These are phyloP conservation scores for Lactarius deliciosus DNA, from an alignment of 768 basidiomycete species.

Conservation along the genomic window DNA sequence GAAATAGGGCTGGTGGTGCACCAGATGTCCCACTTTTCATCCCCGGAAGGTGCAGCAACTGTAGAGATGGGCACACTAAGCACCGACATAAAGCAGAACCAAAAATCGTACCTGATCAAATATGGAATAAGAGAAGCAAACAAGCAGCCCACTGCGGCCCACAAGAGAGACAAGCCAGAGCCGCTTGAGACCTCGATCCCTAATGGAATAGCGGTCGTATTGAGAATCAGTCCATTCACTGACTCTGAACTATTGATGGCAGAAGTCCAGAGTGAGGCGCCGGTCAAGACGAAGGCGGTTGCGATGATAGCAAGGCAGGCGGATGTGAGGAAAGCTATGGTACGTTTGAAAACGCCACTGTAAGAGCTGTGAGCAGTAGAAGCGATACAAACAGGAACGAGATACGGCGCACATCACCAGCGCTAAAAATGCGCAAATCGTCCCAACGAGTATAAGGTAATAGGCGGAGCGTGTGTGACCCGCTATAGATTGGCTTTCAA, in stretches of 20 bases:
- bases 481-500: constrained; percentile 60
- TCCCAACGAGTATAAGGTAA: constrained; percentile 72
- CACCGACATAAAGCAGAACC: neutral
- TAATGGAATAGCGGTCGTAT: constrained; percentile 42
- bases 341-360: constrained; percentile 68
- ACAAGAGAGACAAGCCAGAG: constrained; percentile 61
- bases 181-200: constrained; percentile 67
- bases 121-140: constrained; percentile 69
- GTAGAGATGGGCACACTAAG: neutral
- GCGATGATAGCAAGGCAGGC: constrained; percentile 60
- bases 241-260: constrained; percentile 61
- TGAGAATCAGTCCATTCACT: constrained; percentile 54
- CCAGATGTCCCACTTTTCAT: neutral
- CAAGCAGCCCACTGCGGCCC: constrained; percentile 73
- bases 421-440: constrained; percentile 63
- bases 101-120: constrained; percentile 61
- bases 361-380: constrained; percentile 6
- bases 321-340: constrained; percentile 65
- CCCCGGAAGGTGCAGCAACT: constrained; percentile 84
- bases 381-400: constrained; percentile 8
- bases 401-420: constrained; percentile 56
- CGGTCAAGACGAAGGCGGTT: constrained; percentile 63
- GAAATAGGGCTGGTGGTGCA: neutral
- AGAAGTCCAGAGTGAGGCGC: constrained; percentile 75
- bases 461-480: constrained; percentile 67